Base-by-base conservation (phyloP, 495 filamentous ascomycete genomes). In the Aspergillus kassunensis region DNA sequence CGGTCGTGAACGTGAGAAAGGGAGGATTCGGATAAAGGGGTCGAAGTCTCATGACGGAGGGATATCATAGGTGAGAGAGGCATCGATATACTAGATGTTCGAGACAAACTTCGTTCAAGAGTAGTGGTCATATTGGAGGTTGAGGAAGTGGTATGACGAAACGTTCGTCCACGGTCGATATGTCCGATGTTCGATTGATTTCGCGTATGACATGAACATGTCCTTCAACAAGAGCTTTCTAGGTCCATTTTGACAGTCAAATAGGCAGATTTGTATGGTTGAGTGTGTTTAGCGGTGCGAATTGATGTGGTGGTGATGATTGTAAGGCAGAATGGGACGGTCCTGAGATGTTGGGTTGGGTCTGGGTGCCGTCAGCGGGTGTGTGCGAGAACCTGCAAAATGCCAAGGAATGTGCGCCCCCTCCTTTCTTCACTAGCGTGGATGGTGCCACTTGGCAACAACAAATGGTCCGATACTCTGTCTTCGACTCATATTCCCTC, bases 91-190 rank as follows among this genome's bases (percentile, higher is more conserved):
- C 63, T 68, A 49, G 70, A 71, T 16, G 68, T 66, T 51, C 65
- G 60, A 43, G 71, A 74, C 39, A 67, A 62, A 60, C 69, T 71
- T 51, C 71, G 64, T 62, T 72, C 71, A 7, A 74, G 63, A 20
- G 66, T 69, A 33, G 62, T 50, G 36, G 69, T 69, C 68, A 73
- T 71, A 51, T 51, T 64, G 61, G 49, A 53, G 49, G 56, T 57
- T 19, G 18, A 25, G 46, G 47, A 30, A 21, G 33, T 53, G 42
- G 27, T 27, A 10, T 37, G 24, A 18, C 20, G 42, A 13, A 10
- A 23, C 13, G 27, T 27, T 27, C 24, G 24, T 27, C 4, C 24
- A 27, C 24, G 16, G 43, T 34, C 12, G 10, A 19, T 4, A 10
- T 13, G 12, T 20, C n/a, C n/a, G 20, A 29, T 41, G 25, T 21